These are phyloP conservation scores for Thalassiosira allenii DNA, from an alignment of 352 stramenopile species.

Conservation along the genomic window DNA sequence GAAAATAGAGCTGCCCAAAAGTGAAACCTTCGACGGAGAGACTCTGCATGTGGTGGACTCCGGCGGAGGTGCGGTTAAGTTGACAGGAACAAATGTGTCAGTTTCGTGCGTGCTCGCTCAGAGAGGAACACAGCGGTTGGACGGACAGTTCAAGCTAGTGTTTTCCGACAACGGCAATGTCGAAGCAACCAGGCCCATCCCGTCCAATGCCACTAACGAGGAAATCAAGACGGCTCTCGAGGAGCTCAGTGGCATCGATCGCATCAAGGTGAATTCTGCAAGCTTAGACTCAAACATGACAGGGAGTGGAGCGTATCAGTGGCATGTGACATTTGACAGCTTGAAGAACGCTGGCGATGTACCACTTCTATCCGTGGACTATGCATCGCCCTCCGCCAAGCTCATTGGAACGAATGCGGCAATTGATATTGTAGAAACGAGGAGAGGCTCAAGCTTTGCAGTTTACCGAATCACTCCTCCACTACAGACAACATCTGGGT, in stretches of 20 bases:
- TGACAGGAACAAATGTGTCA: slow-evolving; percentile 49
- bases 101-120: slow-evolving; percentile 46
- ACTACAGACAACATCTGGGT: slow-evolving; percentile 25
- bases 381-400: slow-evolving; percentile 20
- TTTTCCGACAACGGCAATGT: slow-evolving; percentile 39
- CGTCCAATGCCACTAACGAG: slow-evolving; percentile 88
- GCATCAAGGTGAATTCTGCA: slow-evolving; percentile 82
- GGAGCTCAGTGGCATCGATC: slow-evolving; percentile 84
- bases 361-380: slow-evolving; percentile 54
- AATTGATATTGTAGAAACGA: slow-evolving; percentile 50
- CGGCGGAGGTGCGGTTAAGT: slow-evolving; percentile 56
- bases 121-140: slow-evolving; percentile 54
- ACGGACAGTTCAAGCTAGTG: slow-evolving; percentile 62
- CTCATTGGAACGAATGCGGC: slow-evolving; percentile 66
- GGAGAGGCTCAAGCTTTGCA: slow-evolving; percentile 42
- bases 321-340: slow-evolving; percentile 83
- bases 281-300: slow-evolving; percentile 64
- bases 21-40: slow-evolving; percentile 54
- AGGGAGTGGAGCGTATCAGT: slow-evolving; percentile 65
- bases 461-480: slow-evolving; percentile 48
- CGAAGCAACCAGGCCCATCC: slow-evolving; percentile 76
- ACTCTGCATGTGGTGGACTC: slow-evolving; percentile 60
- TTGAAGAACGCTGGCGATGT: slow-evolving; percentile 80
- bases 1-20: slow-evolving; percentile 69
- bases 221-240: slow-evolving; percentile 87